These are phyloP conservation scores for Protomyces arabidopsidicola DNA, from an alignment of 1,139 yeast genomes.

Conservation along the genomic window DNA sequence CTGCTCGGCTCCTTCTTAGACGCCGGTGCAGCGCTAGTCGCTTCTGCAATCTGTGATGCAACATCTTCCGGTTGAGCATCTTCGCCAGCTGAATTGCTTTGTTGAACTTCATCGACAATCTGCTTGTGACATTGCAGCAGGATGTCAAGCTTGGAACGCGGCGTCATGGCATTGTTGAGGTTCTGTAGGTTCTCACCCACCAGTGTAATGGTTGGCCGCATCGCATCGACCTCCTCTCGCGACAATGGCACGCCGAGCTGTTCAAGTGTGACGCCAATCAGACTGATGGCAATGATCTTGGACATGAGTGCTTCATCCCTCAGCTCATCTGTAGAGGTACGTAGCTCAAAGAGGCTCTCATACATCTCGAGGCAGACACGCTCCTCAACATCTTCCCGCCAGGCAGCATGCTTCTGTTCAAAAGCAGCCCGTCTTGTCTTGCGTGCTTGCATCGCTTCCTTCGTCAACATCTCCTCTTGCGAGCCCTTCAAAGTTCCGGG, in stretches of 20 bases:
- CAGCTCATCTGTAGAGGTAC: constrained; percentile 26
- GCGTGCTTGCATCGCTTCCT: constrained; percentile 9
- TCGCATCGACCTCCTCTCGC: constrained; percentile 4
- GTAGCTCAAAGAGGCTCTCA: constrained; percentile 28
- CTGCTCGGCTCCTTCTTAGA: background rate
- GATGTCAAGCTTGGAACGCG: constrained; percentile 27
- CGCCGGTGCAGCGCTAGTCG: background rate
- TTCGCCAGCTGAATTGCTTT: constrained; percentile 13
- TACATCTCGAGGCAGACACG: constrained; percentile 28
- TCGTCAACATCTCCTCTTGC: constrained; percentile 7
- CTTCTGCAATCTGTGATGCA: background rate
- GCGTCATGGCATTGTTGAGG: constrained; percentile 27
- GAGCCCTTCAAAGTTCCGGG: background rate
- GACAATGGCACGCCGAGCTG: constrained; percentile 24
- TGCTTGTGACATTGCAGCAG: constrained; percentile 28
- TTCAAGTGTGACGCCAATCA: constrained; percentile 19
- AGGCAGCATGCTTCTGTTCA: constrained; percentile 7
- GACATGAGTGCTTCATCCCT: constrained; percentile 27
- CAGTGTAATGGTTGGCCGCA: constrained; percentile 20
- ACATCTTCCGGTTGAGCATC: background rate
- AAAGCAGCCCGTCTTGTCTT: background rate
- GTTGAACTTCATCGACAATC: constrained; percentile 25
- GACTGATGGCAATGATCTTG: constrained; percentile 22
- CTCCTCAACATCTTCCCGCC: constrained; percentile 28
- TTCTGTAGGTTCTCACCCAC: constrained; percentile 14